Conservation (phyloP, 2,329 filamentous ascomycete species). For the Geosmithia flava region DNA sequence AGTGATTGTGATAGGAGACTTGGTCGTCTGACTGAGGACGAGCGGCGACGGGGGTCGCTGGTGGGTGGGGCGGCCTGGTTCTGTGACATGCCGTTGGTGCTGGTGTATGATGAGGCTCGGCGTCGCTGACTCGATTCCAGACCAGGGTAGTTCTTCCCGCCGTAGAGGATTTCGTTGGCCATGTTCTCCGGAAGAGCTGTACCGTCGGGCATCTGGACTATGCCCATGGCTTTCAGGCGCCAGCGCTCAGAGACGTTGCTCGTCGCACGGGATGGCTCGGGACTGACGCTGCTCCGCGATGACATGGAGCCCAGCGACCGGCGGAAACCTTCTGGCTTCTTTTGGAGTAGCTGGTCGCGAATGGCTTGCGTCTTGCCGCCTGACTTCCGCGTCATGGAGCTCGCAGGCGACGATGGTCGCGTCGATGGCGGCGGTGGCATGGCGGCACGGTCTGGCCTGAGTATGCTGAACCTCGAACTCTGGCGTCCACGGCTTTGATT, state of each 20-base stretch:
- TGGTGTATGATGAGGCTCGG: slow-evolving; percentile 1
- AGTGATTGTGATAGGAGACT: background rate
- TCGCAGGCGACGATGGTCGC: background rate
- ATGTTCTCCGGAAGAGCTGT: slow-evolving; percentile 39
- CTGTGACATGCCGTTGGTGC: background rate
- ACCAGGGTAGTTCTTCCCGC: slow-evolving; percentile 23
- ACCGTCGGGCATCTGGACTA: slow-evolving; percentile 40
- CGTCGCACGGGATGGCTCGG: slow-evolving; percentile 8
- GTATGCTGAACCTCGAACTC: slow-evolving; percentile 1
- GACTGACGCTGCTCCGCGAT: slow-evolving; percentile 11
- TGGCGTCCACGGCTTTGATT: background rate
- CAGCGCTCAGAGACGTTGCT: slow-evolving; percentile 30
- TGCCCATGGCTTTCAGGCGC: slow-evolving; percentile 35
- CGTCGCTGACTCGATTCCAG: background rate
- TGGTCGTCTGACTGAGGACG: background rate
- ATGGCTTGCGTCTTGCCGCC: slow-evolving; percentile 21
- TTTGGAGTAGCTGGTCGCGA: slow-evolving; percentile 18
- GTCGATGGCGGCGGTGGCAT: background rate
- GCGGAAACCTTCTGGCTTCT: slow-evolving; percentile 18
- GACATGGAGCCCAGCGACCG: slow-evolving; percentile 24
- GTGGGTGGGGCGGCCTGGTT: background rate
- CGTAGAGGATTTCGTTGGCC: slow-evolving; percentile 28
- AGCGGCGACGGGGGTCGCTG: no score
- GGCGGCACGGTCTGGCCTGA: no score
- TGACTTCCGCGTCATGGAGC: background rate